Conservation (phyloP, 2,329 filamentous ascomycete species). For the Pestalotiopsis sp. region DNA sequence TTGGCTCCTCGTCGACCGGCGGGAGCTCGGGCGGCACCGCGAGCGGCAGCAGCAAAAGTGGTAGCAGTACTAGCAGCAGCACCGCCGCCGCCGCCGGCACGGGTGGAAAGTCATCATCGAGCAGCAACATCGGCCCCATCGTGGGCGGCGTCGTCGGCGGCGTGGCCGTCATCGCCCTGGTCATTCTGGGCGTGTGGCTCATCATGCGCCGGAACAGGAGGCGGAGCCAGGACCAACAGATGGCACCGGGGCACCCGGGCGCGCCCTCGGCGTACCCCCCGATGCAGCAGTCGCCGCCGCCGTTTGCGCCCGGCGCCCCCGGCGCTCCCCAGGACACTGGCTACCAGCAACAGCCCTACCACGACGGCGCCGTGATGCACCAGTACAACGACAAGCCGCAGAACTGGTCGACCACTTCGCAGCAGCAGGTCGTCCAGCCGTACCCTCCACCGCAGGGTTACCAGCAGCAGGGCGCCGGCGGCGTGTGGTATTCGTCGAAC, state of each 20-base stretch:
- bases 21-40: neutral
- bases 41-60: slow-evolving; percentile 13
- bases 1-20: neutral
- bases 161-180: slow-evolving; percentile 41
- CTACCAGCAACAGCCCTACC: slow-evolving; percentile 14
- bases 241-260: slow-evolving; percentile 11
- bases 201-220: slow-evolving; percentile 41
- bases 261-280: slow-evolving; percentile 11
- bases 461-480: slow-evolving; percentile 1
- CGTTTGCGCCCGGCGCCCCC: slow-evolving; percentile 8
- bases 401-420: neutral
- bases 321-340: slow-evolving; percentile 16
- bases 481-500: neutral
- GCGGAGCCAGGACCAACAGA: slow-evolving; percentile 20
- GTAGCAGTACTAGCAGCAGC: neutral
- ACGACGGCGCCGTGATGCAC: slow-evolving; percentile 14
- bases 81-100: slow-evolving; percentile 11
- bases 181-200: slow-evolving; percentile 43
- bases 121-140: slow-evolving; percentile 42
- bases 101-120: neutral
- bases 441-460: slow-evolving; percentile 5
- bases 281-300: slow-evolving; percentile 18
- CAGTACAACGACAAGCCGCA: neutral
- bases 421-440: neutral
- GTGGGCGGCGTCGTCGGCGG: slow-evolving; percentile 51